These are phyloP conservation scores for Linaria vulgaris DNA, from an alignment of 257 asterid genomes.

Conservation along the genomic window DNA sequence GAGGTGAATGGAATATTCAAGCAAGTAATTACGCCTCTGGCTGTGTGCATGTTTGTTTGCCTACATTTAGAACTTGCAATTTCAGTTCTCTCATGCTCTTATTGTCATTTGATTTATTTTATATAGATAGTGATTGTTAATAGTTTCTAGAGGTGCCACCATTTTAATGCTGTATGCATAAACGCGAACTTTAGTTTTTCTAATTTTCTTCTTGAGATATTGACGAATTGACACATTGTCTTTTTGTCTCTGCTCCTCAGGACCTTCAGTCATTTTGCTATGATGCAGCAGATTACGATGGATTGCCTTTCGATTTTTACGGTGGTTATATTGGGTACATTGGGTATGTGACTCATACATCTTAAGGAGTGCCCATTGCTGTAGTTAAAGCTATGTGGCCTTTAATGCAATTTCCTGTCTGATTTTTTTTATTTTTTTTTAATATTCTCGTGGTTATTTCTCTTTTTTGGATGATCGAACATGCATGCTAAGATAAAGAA, in stretches of 20 bases:
- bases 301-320: conserved; percentile 84
- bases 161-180: not conserved
- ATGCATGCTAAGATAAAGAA: too few species aligned
- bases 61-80: not conserved
- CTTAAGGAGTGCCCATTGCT: too few species aligned
- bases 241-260: conserved; percentile 41
- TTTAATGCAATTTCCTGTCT: too few species aligned
- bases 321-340: conserved; percentile 97
- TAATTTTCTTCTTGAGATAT: not conserved
- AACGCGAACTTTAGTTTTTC: not conserved
- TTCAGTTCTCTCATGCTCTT: not conserved
- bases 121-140: too few species aligned
- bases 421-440: too few species aligned
- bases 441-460: too few species aligned
- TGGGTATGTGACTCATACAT: conserved; percentile 54
- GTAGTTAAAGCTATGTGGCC: too few species aligned
- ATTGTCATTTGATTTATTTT: not conserved
- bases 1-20: too few species aligned
- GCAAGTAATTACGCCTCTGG: not conserved
- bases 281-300: conserved; percentile 77
- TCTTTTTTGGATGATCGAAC: too few species aligned
- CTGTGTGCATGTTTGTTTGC: not conserved
- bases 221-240: not conserved
- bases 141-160: not conserved
- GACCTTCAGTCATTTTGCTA: conserved; percentile 79